Base-by-base conservation (phyloP, 257 asterid species). In the Nicotiana noctiflora region DNA sequence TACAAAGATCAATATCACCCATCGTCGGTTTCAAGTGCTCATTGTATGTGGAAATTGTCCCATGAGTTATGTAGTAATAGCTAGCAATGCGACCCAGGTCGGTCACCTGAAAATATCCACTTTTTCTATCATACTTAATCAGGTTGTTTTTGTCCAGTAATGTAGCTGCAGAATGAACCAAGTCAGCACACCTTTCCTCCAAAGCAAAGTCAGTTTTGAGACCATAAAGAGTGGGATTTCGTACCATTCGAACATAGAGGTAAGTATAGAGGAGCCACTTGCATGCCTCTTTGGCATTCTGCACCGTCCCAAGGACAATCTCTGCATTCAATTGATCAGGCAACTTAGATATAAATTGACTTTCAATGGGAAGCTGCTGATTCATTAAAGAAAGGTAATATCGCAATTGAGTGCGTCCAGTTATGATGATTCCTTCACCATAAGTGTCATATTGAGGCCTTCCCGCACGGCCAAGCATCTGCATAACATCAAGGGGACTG, bases 401-500 rank as follows among this genome's bases (percentile, higher is more conserved):
- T 17, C 83, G 90, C 49, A 87, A 75, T 56, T 87, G 88, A 19
- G 81, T 78, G 32, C 83, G 88, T 9, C 88, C 84, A 11, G 90
- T 87, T 11, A 87, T 83, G 25, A 87, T 84, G 17, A 87, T 87
- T 59, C 90, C 90, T 76, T 84, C 88, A 34, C 90, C 90, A 25
- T 72, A 78, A 4, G 84, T 84, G 75, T 87, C 90, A 81, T 70
- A 87, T 49, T 87, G 90, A 52, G 90, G 88, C 85, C 90, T 85
- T 75, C 90, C 90, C 44, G 90, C 90, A 40, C 90, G 88, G n/a
- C 90, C 90, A 81, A 87, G 86, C 90, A 87, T 87, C 77, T 87
- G 88, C 90, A 87, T 87, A 15, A 87, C 88, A 87, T 87, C 88
- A 34, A 87, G 85, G 23, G 88, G 88, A 46, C 88, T 84, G 52